Percentiles rank a stretch among this genome's conserved stretches.
Evolutionary conservation across 805 yeast genomes (phyloP).

Genomic region (Dipodascus geniculatus): DNA sequence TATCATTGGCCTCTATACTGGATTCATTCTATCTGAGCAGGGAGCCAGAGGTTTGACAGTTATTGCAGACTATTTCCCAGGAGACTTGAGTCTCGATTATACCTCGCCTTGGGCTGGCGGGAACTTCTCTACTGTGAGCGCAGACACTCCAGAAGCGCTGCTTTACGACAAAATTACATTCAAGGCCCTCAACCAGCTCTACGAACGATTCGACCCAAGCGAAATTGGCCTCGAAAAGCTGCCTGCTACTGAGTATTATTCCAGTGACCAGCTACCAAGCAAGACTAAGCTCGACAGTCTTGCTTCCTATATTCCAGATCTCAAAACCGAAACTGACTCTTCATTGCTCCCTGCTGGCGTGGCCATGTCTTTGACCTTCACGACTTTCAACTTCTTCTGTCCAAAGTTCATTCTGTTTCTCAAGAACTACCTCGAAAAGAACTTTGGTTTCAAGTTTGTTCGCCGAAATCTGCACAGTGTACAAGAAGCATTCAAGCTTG

Average conservation of each 20-base stretch:
- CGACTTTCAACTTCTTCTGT: slow-evolving; percentile 62
- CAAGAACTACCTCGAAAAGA: slow-evolving; percentile 30
- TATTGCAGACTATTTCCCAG: slow-evolving; percentile 60
- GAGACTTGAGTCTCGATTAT: slow-evolving; percentile 61
- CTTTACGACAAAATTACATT: slow-evolving; percentile 48
- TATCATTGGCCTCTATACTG: slow-evolving; percentile 55
- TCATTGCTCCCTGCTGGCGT: slow-evolving; percentile 39
- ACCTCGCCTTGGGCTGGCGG: slow-evolving; percentile 67
- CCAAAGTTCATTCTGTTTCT: slow-evolving; percentile 47
- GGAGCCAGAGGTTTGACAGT: slow-evolving; percentile 36
- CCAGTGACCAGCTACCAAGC: slow-evolving; percentile 28
- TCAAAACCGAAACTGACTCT: slow-evolving; percentile 16
- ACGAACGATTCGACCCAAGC: slow-evolving; percentile 36
- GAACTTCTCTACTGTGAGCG: slow-evolving; percentile 49
- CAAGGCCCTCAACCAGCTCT: slow-evolving; percentile 33
- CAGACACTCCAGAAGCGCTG: slow-evolving; percentile 39
- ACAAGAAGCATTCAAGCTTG: slow-evolving; percentile 34
- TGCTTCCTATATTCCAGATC: slow-evolving; percentile 33
- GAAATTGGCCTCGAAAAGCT: slow-evolving; percentile 42
- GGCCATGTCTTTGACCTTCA: slow-evolving; percentile 41
- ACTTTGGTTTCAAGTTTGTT: slow-evolving; percentile 39
- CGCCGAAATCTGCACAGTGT: slow-evolving; percentile 40
- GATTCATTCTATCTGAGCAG: slow-evolving; percentile 35
- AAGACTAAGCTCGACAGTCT: slow-evolving; percentile 37
- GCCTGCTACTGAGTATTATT: slow-evolving; percentile 49